Conservation (phyloP, 306 rosid genomes). For the Sindora glabra region DNA sequence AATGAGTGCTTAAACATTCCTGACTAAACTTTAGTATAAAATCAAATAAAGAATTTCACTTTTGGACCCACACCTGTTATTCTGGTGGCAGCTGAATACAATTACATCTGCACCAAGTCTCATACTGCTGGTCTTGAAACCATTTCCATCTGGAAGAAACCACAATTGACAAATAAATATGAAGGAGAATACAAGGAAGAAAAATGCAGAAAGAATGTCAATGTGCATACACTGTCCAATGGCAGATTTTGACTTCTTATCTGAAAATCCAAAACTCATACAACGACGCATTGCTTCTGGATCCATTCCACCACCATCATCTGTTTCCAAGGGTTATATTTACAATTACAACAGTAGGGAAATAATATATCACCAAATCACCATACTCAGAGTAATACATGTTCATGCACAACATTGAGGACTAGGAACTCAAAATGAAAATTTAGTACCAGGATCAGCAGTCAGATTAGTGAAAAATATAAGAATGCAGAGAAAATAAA, state of each 20-base stretch:
- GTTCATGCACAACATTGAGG: not conserved
- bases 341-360: slow-evolving; percentile 7
- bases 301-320: slow-evolving; percentile 91
- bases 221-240: slow-evolving; percentile 78
- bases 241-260: slow-evolving; percentile 59
- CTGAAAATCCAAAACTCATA: slow-evolving; percentile 95
- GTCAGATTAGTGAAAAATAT: no score
- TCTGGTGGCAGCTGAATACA: slow-evolving; percentile 63
- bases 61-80: slow-evolving; percentile 45
- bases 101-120: slow-evolving; percentile 95
- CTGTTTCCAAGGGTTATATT: slow-evolving; percentile 32
- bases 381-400: not conserved
- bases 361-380: not conserved
- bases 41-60: not conserved
- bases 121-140: slow-evolving; percentile 96
- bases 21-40: not conserved
- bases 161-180: slow-evolving; percentile 31
- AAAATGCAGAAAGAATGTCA: slow-evolving; percentile 21
- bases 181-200: slow-evolving; percentile 3
- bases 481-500: no score
- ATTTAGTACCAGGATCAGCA: no score
- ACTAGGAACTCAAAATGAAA: slow-evolving; percentile 15
- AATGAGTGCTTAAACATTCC: not conserved
- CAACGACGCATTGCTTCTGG: slow-evolving; percentile 79
- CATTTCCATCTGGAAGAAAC: slow-evolving; percentile 91